Percentiles rank a stretch among this genome's conserved stretches.
Conservation (phyloP, 805 yeast species). For the Henningerozyma blattae region DNA sequence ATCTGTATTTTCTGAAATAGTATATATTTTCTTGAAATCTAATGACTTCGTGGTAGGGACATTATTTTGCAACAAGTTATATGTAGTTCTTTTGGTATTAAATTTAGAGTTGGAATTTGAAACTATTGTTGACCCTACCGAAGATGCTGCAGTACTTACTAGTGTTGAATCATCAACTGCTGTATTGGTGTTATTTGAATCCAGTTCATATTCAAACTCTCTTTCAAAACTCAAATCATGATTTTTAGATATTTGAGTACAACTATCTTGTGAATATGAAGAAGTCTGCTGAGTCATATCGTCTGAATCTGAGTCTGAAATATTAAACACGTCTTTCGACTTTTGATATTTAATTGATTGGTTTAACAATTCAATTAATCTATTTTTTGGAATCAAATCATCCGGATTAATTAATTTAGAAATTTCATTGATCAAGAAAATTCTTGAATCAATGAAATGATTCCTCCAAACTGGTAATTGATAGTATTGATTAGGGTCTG, state of each 20-base stretch:
- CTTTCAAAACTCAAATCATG: no score
- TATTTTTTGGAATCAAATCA: constrained; percentile 39
- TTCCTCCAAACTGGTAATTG: constrained; percentile 24
- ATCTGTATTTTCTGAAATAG: constrained; percentile 37
- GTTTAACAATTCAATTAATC: constrained; percentile 37
- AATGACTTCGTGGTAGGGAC: constrained; percentile 3
- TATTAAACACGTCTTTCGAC: constrained; percentile 24
- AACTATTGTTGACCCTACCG: no score
- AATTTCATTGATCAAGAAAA: constrained; percentile 29
- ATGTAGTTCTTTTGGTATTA: no score
- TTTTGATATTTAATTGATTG: constrained; percentile 41
- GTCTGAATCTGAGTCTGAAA: constrained; percentile 17
- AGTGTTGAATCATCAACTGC: no score
- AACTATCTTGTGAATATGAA: constrained; percentile 10
- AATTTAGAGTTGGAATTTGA: no score
- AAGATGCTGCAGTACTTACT: neutral
- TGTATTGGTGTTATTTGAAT: no score
- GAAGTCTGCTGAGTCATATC: no score
- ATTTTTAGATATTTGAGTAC: constrained; percentile 10
- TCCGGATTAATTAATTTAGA: constrained; percentile 38
- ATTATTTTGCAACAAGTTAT: constrained; percentile 12
- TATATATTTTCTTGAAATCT: constrained; percentile 7
- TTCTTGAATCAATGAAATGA: constrained; percentile 27
- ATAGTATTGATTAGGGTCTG: constrained; percentile 16
- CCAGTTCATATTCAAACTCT: constrained; percentile 30